These are phyloP conservation scores for Starmerella asiatica DNA, from an alignment of 805 yeast genomes.

Conservation along the genomic window DNA sequence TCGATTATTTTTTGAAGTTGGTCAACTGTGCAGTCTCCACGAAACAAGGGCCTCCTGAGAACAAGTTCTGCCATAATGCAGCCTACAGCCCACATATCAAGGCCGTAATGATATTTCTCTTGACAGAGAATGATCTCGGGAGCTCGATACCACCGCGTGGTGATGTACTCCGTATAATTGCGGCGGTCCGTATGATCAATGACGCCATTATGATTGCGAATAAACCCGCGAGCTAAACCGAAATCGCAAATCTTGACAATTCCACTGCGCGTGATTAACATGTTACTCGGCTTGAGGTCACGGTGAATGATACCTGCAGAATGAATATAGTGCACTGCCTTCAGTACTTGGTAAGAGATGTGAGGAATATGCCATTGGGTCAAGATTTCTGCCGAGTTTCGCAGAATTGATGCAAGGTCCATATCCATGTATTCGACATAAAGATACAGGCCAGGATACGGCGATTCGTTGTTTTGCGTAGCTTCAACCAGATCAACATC, in stretches of 20 bases:
- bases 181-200: conserved; percentile 20
- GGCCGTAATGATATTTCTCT: conserved; percentile 27
- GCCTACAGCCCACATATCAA: conserved; percentile 91
- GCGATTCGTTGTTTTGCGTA: conserved; percentile 28
- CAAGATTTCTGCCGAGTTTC: conserved; percentile 44
- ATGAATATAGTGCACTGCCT: background rate
- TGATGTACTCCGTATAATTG: conserved; percentile 46
- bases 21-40: conserved; percentile 57
- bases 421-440: conserved; percentile 74
- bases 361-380: conserved; percentile 72
- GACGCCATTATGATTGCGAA: conserved; percentile 20
- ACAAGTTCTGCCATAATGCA: conserved; percentile 79
- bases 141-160: conserved; percentile 91
- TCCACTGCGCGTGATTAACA: conserved; percentile 51
- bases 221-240: conserved; percentile 76
- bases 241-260: conserved; percentile 78
- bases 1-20: conserved; percentile 59
- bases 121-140: conserved; percentile 60
- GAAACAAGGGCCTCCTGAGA: conserved; percentile 65
- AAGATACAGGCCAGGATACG: conserved; percentile 79
- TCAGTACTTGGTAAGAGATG: conserved; percentile 27
- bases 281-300: background rate
- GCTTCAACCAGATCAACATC: conserved; percentile 56
- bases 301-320: background rate
- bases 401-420: conserved; percentile 67